Percentiles rank a stretch among this genome's conserved stretches.
Evolutionary conservation across 768 basidiomycete species (phyloP).

Genomic region (Suillus tomentosus): DNA sequence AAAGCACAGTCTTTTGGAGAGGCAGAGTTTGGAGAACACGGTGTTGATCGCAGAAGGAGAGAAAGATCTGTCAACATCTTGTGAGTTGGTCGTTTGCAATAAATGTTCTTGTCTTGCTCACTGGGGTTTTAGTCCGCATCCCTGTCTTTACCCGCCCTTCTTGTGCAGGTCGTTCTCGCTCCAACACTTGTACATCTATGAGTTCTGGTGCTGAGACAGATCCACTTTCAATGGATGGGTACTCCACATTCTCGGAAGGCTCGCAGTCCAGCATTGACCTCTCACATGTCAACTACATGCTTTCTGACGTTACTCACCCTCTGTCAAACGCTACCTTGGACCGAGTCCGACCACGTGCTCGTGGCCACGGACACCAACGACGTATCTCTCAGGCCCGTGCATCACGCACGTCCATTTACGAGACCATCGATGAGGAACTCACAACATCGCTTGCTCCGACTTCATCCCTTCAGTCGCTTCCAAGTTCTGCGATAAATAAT

Average conservation of each 20-base stretch:
- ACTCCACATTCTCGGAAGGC: constrained; percentile 64
- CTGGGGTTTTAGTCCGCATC: constrained; percentile 38
- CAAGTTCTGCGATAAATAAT: constrained; percentile 35
- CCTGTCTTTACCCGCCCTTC: constrained; percentile 61
- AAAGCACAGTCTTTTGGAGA: constrained; percentile 58
- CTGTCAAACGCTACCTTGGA: constrained; percentile 44
- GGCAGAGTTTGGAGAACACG: constrained; percentile 69
- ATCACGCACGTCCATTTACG: constrained; percentile 71
- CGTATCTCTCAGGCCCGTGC: constrained; percentile 64
- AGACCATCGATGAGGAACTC: constrained; percentile 77
- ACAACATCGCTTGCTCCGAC: constrained; percentile 34
- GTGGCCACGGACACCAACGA: constrained; percentile 70
- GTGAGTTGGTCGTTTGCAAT: constrained; percentile 39
- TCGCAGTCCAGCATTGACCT: constrained; percentile 82
- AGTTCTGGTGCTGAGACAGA: constrained; percentile 73
- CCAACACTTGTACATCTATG: constrained; percentile 62
- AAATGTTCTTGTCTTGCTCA: background rate
- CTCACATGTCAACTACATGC: constrained; percentile 54
- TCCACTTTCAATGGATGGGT: constrained; percentile 67
- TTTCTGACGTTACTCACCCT: constrained; percentile 58
- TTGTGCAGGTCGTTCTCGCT: constrained; percentile 55
- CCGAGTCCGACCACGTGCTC: constrained; percentile 43
- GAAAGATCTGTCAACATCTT: constrained; percentile 44
- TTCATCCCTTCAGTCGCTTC: constrained; percentile 24
- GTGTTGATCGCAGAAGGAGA: constrained; percentile 68